Conservation (phyloP, 2,329 filamentous ascomycete genomes). For the Apiospora sp. region DNA sequence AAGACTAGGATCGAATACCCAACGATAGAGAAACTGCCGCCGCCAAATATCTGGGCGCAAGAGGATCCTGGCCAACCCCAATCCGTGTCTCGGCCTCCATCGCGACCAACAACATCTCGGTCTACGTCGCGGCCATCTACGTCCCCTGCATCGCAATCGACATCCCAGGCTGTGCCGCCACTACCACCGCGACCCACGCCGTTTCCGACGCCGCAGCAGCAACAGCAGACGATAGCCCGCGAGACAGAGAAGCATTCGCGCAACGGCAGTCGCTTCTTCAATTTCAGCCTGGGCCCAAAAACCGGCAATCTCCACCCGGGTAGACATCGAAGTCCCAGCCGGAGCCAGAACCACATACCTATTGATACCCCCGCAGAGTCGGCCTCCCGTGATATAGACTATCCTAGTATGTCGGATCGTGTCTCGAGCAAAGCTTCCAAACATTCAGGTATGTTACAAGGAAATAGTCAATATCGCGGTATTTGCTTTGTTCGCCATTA, state of each 20-base stretch:
- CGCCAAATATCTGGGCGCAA: not conserved
- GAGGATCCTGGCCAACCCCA: not conserved
- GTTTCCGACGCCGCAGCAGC: slow-evolving; percentile 2
- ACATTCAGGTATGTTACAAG: slow-evolving; percentile 42
- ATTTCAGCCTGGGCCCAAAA: slow-evolving; percentile 33
- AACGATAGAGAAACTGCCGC: not conserved
- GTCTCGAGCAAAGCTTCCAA: slow-evolving; percentile 41
- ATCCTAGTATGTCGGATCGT: slow-evolving; percentile 40
- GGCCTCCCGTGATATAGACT: slow-evolving; percentile 41
- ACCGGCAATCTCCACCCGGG: slow-evolving; percentile 12
- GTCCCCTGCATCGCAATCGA: not conserved
- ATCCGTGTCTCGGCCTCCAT: not conserved
- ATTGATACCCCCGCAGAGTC: slow-evolving; percentile 35
- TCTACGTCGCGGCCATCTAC: not conserved
- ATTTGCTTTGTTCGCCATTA: not conserved
- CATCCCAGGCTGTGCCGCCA: not conserved
- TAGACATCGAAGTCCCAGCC: slow-evolving; percentile 33
- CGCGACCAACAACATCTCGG: not conserved
- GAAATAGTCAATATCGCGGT: slow-evolving; percentile 33
- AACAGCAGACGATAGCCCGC: slow-evolving; percentile 32
- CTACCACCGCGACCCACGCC: not conserved
- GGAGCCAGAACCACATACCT: slow-evolving; percentile 30
- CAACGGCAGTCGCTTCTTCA: slow-evolving; percentile 44
- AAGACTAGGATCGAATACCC: slow-evolving; percentile 18
- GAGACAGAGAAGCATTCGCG: slow-evolving; percentile 43